A percentile compares a stretch with the other conserved stretches of the same genome.
Evolutionary conservation across 2,329 filamentous ascomycete species (phyloP).

Genomic region (Epichloe amarillans): DNA sequence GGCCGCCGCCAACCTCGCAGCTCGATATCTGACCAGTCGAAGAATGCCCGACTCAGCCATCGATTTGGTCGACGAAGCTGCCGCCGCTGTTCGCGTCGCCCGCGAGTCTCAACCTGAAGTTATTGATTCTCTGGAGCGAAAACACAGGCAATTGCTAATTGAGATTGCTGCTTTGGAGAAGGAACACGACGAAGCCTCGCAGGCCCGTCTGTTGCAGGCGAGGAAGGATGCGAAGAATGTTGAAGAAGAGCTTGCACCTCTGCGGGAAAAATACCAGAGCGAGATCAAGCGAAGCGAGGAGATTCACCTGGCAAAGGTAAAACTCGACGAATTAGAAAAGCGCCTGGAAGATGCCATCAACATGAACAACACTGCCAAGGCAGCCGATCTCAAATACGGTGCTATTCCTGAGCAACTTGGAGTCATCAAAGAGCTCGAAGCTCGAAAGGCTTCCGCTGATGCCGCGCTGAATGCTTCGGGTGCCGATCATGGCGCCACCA

Average conservation of each 20-base stretch:
- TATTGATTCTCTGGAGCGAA: slow-evolving; percentile 86
- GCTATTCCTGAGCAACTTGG: slow-evolving; percentile 85
- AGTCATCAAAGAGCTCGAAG: slow-evolving; percentile 69
- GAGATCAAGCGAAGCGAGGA: slow-evolving; percentile 85
- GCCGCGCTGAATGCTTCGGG: slow-evolving; percentile 45
- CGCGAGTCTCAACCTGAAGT: slow-evolving; percentile 94
- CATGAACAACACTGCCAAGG: slow-evolving; percentile 68
- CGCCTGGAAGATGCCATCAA: slow-evolving; percentile 91
- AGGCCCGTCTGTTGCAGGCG: slow-evolving; percentile 66
- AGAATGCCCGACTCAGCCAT: slow-evolving; percentile 93
- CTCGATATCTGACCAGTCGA: slow-evolving; percentile 81
- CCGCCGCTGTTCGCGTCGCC: slow-evolving; percentile 88
- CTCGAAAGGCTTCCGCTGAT: slow-evolving; percentile 67
- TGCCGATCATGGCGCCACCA: slow-evolving; percentile 50
- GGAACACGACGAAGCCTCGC: slow-evolving; percentile 89
- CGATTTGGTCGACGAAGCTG: slow-evolving; percentile 90
- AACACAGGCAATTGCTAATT: slow-evolving; percentile 81
- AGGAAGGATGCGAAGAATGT: slow-evolving; percentile 89
- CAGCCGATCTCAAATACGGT: slow-evolving; percentile 92
- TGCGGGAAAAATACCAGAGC: slow-evolving; percentile 89
- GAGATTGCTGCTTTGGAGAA: slow-evolving; percentile 91
- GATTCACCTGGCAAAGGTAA: slow-evolving; percentile 88
- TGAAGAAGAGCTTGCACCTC: slow-evolving; percentile 78
- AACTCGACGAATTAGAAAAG: slow-evolving; percentile 80
- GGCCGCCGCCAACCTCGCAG: slow-evolving; percentile 77